phyloP scores from a whole-genome alignment of 176 grass and related monocot species.

The Guadua angustifolia region DNA sequence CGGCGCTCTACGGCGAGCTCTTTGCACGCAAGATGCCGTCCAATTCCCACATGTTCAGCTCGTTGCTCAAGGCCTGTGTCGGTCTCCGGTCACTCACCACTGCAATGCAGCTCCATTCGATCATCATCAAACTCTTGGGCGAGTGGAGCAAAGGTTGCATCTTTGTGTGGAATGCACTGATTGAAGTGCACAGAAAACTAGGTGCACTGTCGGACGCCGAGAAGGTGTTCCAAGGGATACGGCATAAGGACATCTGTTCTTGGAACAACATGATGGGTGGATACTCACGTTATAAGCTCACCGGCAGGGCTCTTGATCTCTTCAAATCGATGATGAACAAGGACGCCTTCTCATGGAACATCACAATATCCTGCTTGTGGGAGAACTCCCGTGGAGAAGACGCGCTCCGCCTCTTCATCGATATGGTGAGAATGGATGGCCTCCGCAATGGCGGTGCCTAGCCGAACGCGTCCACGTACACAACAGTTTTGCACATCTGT shows the following conservation, averaged over 20 bases:
- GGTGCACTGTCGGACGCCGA: constrained; percentile 47
- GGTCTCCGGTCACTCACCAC: constrained; percentile 32
- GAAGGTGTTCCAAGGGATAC: constrained; percentile 49
- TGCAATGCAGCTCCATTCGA: constrained; percentile 45
- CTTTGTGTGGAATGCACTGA: constrained; percentile 64
- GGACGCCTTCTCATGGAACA: constrained; percentile 63
- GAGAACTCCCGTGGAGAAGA: constrained; percentile 41
- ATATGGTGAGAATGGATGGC: constrained; percentile 20
- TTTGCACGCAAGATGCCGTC: constrained; percentile 38
- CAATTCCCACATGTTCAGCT: constrained; percentile 56
- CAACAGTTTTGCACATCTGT: constrained; percentile 50
- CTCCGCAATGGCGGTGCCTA: neutral
- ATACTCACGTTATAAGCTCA: constrained; percentile 47
- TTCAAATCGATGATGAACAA: constrained; percentile 50
- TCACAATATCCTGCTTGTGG: constrained; percentile 51
- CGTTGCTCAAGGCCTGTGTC: constrained; percentile 55
- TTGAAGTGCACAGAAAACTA: constrained; percentile 54
- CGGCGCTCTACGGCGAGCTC: constrained; percentile 47
- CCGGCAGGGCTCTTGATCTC: constrained; percentile 49
- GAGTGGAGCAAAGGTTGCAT: neutral
- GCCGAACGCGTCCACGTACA: constrained; percentile 45
- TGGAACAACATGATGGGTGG: constrained; percentile 66
- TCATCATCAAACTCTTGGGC: constrained; percentile 54
- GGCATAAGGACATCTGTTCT: constrained; percentile 52
- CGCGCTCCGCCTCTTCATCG: constrained; percentile 42